Base-by-base conservation (phyloP, 1,284 basidiomycete species). In the Boletellus deceptivus region DNA sequence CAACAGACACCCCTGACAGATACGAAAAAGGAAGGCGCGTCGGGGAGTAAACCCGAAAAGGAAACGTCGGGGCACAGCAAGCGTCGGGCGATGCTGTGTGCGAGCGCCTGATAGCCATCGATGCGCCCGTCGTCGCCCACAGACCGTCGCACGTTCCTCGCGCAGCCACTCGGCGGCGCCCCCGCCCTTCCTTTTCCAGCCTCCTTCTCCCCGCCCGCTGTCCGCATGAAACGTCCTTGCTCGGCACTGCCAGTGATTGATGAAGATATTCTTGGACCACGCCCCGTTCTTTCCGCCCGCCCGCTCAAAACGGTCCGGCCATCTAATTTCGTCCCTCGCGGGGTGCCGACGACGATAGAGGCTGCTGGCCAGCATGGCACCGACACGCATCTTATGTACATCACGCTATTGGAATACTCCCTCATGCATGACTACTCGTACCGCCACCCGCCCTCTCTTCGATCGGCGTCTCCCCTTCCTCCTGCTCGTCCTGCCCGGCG, bases 1-100 rank as follows among this genome's bases (percentile, higher is more conserved):
- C 42, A 54, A 52, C 35, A 40, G 36, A 35, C 43, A 25, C 35
- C 52, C 57, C 42, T 58, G 55, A 53, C 59, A 55, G 49, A 10
- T 46, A 16, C 67, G 33, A 54, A 48, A 68, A 0, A 27, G 55
- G 65, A 52, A 46, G 54, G 47, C 49, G 56, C 42, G 61, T 62
- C 59, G 62, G 61, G 24, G 0, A 2, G 2, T 46, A 49, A 47
- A 13, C 59, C 54, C 5, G 22, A 52, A 53, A 46, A 50, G 57
- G 63, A 46, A 58, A 20, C 62, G 45, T 60, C 48, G 59, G 40
- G 48, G 33, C 49, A 59, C 52, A 58, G 42, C 48, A 60, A 55
- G 48, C 47, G 41, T 60, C 54, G 48, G 56, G 34, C 48, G 36
- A 59, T 50, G 44, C 48, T 27, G 34, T 43, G 42, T 31, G 29